Evolutionary conservation across 495 filamentous ascomycete genomes (phyloP), one percentile per base, ranked within the genome.

Genomic region (Aspergillus funiculosus): DNA sequence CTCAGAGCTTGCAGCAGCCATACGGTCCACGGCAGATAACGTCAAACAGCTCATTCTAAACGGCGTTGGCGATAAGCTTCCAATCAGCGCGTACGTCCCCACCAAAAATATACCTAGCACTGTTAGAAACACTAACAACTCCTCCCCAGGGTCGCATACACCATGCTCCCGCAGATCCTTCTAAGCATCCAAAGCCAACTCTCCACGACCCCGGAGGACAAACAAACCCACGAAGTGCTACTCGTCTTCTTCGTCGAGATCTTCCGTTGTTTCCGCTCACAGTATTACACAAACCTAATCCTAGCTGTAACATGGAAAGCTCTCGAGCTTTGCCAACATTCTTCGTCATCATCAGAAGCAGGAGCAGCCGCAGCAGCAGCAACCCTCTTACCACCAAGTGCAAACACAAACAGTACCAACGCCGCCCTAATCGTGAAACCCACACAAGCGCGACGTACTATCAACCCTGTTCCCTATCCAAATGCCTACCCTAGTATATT

Each of bases 211-310:
- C 39, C 43, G 5, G 50, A 52, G 40, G 50, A 48, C 44, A 52
- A 48, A 25, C 43, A 52, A 14, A 41, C 25, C 36, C 44, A 48
- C 39, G 50, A 52, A 28, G 31, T 52, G 9, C 47, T 47, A 39
- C 39, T 52, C 8, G 50, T 52, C 24, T 48, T 52, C 38, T 52
- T 52, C 39, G 39, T 47, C n/a, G 50, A 52, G 20, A 28, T 46
- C 31, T 47, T 43, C 9, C 50, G 50, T 25, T 42, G 32, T 18
- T 52, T 47, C 31, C 44, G 50, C 14, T 48, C 39, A 30, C 39
- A 47, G 18, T 52, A 52, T 25, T 52, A 48, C 18, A 52, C 39
- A 8, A 21, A 37, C 11, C 44, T 46, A 1, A 39, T 52, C 5
- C 14, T 52, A 4, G 50, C 42, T 5, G 43, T 48, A 6, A 48